These are phyloP conservation scores for Botrytis fabae DNA, from an alignment of 2,329 filamentous ascomycete genomes.

Conservation along the genomic window DNA sequence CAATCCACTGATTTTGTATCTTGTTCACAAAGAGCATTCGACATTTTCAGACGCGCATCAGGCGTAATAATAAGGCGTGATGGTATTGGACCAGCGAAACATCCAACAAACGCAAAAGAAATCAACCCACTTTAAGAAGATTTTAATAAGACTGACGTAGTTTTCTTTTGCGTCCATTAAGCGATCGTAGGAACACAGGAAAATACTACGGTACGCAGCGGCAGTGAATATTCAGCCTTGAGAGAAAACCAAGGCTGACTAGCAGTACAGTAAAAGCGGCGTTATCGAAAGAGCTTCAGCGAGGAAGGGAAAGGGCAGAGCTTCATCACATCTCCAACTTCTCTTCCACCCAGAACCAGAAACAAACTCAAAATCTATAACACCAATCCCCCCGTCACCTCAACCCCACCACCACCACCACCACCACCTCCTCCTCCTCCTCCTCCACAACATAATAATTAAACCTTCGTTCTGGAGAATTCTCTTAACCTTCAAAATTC, in stretches of 20 bases:
- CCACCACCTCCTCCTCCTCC: neutral
- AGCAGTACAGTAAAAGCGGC: neutral
- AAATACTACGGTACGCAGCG: too few relatives aligned
- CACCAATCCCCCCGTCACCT: neutral
- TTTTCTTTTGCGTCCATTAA: neutral
- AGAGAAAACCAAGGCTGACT: neutral
- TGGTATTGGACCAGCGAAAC: neutral
- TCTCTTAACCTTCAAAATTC: neutral
- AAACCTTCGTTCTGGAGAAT: slow-evolving; percentile 15
- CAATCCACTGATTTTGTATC: neutral
- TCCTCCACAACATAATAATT: neutral
- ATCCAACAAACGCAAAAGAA: neutral
- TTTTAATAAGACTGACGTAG: neutral
- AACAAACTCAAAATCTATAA: neutral
- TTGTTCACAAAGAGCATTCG: neutral
- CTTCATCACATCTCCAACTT: neutral
- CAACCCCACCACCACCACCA: slow-evolving; percentile 22
- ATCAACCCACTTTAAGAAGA: neutral
- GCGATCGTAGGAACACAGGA: neutral
- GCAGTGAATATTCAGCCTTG: neutral
- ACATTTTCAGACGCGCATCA: neutral
- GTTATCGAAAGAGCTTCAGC: neutral
- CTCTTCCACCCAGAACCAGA: neutral
- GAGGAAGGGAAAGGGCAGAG: neutral
- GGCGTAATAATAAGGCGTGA: too few relatives aligned